Percentiles rank a stretch among this genome's conserved stretches.
Conservation (phyloP, 257 asterid species). For the Thymus quinquecostatus region DNA sequence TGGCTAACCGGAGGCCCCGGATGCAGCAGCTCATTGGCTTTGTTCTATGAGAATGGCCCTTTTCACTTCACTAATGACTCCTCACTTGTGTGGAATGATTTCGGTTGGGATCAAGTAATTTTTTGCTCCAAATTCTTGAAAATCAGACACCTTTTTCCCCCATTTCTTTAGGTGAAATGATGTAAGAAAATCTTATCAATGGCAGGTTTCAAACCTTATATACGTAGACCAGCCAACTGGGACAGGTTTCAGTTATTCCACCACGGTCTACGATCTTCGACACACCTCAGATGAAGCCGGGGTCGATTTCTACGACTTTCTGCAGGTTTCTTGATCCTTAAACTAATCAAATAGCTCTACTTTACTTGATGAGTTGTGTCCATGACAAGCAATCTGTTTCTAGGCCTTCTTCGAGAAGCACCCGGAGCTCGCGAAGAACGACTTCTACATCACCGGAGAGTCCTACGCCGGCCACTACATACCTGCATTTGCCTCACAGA, state of each 20-base stretch:
- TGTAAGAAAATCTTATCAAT: background rate
- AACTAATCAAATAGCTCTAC: background rate
- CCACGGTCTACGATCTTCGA: slow-evolving; percentile 22
- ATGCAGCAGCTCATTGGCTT: slow-evolving; percentile 72
- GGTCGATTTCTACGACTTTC: slow-evolving; percentile 39
- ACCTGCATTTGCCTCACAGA: slow-evolving; percentile 37
- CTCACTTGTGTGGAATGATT: slow-evolving; percentile 74
- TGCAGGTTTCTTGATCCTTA: slow-evolving; percentile 27
- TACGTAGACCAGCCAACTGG: slow-evolving; percentile 43
- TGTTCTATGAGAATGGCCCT: slow-evolving; percentile 87
- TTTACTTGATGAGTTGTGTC: background rate
- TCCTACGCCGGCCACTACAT: slow-evolving; percentile 49
- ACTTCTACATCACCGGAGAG: slow-evolving; percentile 47
- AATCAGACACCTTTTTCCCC: background rate
- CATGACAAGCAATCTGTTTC: background rate
- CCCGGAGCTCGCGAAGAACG: slow-evolving; percentile 38
- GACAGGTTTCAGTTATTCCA: slow-evolving; percentile 37
- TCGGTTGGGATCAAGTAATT: slow-evolving; percentile 85
- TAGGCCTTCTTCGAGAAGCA: slow-evolving; percentile 44
- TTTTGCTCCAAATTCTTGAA: background rate
- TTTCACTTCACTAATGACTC: slow-evolving; percentile 49
- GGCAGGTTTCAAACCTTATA: slow-evolving; percentile 38
- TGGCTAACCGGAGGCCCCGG: slow-evolving; percentile 95
- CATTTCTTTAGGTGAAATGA: background rate
- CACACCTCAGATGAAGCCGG: slow-evolving; percentile 28